Evolutionary conservation across 1,284 basidiomycete species (phyloP), one percentile per base, ranked within the genome.

Genomic region (Albatrellus sp.): DNA sequence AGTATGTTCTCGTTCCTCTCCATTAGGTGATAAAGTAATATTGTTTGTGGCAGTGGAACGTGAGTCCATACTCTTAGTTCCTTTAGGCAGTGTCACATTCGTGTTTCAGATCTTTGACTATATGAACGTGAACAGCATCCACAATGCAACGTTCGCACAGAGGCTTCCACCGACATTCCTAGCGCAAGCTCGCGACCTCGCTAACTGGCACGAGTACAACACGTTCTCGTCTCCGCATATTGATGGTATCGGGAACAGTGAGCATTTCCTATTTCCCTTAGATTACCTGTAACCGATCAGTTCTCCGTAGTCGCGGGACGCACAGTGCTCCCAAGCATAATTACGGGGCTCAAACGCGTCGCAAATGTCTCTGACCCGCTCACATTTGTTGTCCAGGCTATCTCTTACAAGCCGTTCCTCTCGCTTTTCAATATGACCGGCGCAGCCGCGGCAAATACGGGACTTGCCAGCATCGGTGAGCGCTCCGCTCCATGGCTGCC

Each of bases 351-450:
- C 44, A 52, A 63, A 14, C 55, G 57, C 9, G 64, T 75, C 44
- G 60, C 62, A 20, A 73, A 75, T 54, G 43, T 57, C 3, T 63
- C 66, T 0, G 60, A 66, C 48, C 58, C 64, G 2, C 60, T 74
- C 42, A 66, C 67, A 52, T 45, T 76, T 14, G 58, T 63, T 31
- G 66, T 70, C 46, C 58, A 69, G 12, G 64, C 57, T 20, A 64
- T 68, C 38, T 65, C 69, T 12, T 75, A 75, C 63, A 75, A 74
- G 59, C 73, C 73, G 13, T 72, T 75, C 62, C 54, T 75, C 33
- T 68, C 68, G 34, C 57, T 75, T 37, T 69, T 73, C 65, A 73
- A 71, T 56, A 67, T 75, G 64, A 70, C 68, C 6, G 60, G 65
- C 28, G 57, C 63, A 2, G 55, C 59, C 34, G 49, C 52, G 11